Evolutionary conservation across 345 rosid genomes (phyloP).

Genomic region (Anacardium occidentale): DNA sequence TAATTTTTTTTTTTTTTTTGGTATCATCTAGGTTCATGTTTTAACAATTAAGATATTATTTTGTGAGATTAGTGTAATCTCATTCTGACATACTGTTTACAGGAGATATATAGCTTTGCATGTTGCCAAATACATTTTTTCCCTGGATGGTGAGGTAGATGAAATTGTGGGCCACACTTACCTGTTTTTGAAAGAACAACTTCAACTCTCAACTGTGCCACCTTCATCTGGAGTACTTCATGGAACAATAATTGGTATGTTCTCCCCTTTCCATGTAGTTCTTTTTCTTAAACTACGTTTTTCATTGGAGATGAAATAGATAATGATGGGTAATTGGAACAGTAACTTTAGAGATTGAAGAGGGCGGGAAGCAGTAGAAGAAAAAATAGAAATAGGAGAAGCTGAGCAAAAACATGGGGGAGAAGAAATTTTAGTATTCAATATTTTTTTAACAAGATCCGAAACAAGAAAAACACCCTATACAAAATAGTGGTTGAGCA

Average conservation of each 20-base stretch:
- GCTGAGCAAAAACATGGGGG: too few species aligned
- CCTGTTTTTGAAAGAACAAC: constrained; percentile 85
- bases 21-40: not conserved
- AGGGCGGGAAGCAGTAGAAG: too few species aligned
- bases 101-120: constrained; percentile 76
- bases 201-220: constrained; percentile 52
- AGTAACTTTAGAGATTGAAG: too few species aligned
- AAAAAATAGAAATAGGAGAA: too few species aligned
- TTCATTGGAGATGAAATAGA: not conserved
- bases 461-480: too few species aligned
- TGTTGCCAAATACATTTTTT: constrained; percentile 57
- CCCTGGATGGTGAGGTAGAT: constrained; percentile 52
- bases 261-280: constrained; percentile 8
- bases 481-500: too few species aligned
- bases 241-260: constrained; percentile 71
- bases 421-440: too few species aligned
- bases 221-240: constrained; percentile 66
- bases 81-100: constrained; percentile 31
- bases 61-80: constrained; percentile 1
- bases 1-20: too few species aligned
- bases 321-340: too few species aligned
- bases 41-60: not conserved
- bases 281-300: not conserved
- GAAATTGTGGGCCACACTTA: constrained; percentile 86
- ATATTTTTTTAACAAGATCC: too few species aligned